Conservation (phyloP, 208 protist genomes). For the Strigomonas culicis region DNA sequence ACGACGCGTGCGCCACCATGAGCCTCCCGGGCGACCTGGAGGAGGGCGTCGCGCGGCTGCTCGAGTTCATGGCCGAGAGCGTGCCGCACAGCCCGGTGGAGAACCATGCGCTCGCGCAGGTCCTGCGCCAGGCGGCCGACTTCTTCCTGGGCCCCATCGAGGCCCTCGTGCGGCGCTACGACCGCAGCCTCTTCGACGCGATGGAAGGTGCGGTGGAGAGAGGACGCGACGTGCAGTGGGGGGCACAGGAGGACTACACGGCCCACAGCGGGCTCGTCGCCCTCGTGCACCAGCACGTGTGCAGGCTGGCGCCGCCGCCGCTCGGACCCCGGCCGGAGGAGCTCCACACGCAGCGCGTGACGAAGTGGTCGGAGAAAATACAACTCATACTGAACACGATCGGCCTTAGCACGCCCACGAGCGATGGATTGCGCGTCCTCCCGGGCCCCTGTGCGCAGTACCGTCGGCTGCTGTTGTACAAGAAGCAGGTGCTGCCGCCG, state of each 20-base stretch:
- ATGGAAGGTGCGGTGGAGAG: neutral
- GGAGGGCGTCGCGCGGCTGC: constrained; percentile 10
- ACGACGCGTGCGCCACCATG: neutral
- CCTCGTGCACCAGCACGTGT: neutral
- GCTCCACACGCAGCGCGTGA: neutral
- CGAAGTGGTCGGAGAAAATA: neutral
- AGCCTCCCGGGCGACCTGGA: constrained; percentile 15
- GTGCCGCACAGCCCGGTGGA: neutral
- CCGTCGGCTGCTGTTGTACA: neutral
- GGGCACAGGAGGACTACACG: neutral
- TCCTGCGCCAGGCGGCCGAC: neutral
- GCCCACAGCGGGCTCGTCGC: neutral
- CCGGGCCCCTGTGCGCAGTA: neutral
- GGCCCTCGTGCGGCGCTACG: neutral
- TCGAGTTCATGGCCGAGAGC: constrained; percentile 5
- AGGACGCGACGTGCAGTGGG: too few species aligned
- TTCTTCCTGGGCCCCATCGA: neutral
- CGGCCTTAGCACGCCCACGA: neutral
- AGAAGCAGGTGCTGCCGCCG: neutral
- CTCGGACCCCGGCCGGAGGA: neutral
- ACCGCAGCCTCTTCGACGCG: neutral
- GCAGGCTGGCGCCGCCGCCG: neutral
- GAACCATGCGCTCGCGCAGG: neutral
- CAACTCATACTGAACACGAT: neutral
- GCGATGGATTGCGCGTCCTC: neutral